Percentiles rank a stretch among this genome's conserved stretches.
Conservation (phyloP, 257 asterid species). For the Rehmannia glutinosa region DNA sequence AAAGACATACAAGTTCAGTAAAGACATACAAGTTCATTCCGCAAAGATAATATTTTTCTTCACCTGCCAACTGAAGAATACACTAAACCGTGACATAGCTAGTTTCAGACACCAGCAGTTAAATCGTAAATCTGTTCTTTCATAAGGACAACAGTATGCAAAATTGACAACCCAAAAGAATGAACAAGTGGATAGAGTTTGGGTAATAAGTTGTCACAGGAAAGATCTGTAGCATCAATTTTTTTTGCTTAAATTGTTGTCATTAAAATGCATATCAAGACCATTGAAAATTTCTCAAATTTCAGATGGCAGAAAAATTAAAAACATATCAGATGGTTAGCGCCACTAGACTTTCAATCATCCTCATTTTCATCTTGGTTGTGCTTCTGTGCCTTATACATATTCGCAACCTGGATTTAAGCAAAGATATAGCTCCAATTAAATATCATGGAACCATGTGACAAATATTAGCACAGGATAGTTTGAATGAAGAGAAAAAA, state of each 20-base stretch:
- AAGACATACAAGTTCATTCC: not conserved
- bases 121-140: not conserved
- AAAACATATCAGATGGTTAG: no score
- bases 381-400: slow-evolving; percentile 71
- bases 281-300: no score
- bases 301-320: no score
- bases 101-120: no score
- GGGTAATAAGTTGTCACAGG: no score
- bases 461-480: not conserved
- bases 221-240: no score
- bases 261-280: no score
- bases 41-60: not conserved
- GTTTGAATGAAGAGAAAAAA: not conserved
- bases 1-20: no score
- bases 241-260: no score
- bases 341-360: no score
- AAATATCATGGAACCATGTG: slow-evolving; percentile 2
- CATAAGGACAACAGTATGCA: not conserved
- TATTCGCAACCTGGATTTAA: slow-evolving; percentile 66
- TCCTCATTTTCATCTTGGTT: slow-evolving; percentile 53
- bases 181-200: no score
- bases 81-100: not conserved
- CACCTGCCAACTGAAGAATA: not conserved
- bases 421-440: slow-evolving; percentile 11
- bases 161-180: not conserved